Conservation (phyloP, 495 filamentous ascomycete genomes). For the Podospora pseudocomata region DNA sequence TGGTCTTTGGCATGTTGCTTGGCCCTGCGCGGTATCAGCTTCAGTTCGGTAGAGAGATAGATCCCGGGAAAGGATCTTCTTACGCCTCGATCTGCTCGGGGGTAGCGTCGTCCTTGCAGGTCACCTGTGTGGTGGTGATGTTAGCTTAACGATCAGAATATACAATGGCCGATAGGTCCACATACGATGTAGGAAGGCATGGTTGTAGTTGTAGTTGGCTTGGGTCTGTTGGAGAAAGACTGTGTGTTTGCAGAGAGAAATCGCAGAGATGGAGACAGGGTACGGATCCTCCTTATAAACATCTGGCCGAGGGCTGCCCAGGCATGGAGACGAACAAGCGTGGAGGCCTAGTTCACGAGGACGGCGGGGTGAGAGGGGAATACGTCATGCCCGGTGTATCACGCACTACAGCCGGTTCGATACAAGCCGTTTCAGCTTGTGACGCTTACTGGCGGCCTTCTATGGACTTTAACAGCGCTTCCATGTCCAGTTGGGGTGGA, state of each 20-base stretch:
- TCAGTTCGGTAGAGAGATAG: not conserved
- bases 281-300: not conserved
- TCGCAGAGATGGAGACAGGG: not conserved
- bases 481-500: constrained; percentile 2
- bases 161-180: constrained; percentile 11
- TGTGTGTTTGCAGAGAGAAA: not conserved
- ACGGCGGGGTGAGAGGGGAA: constrained; percentile 8
- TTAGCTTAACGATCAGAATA: constrained; percentile 5
- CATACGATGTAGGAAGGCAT: constrained; percentile 67
- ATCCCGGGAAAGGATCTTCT: constrained; percentile 16
- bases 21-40: constrained; percentile 48
- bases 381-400: constrained; percentile 5
- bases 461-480: not conserved
- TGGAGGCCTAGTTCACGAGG: constrained; percentile 5
- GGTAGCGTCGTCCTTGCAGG: constrained; percentile 64
- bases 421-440: constrained; percentile 7
- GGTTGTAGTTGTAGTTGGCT: not conserved
- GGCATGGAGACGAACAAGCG: not conserved
- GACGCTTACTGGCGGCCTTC: not conserved
- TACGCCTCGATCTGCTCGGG: constrained; percentile 62
- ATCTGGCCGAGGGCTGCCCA: not conserved
- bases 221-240: not conserved
- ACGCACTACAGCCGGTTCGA: not conserved
- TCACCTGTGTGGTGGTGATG: constrained; percentile 55
- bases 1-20: constrained; percentile 65